Base-by-base conservation (phyloP, 1,284 basidiomycete species). In the Fomitopsis schrenkii region DNA sequence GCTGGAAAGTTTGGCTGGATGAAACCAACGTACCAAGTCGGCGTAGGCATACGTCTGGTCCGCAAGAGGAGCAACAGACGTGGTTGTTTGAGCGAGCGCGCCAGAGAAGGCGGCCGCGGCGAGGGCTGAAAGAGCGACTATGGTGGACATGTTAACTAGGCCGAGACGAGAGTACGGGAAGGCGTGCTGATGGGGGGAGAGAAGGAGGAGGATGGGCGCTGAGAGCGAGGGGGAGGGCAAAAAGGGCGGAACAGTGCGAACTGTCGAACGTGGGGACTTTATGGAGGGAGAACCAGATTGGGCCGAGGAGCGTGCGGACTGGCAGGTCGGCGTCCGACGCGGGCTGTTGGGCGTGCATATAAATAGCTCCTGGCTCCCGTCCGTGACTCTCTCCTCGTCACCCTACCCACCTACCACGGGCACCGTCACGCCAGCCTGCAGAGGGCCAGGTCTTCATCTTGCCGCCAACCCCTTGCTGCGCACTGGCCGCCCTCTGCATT, bases 11-110 rank as follows among this genome's bases (percentile, higher is more conserved):
- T 6, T 33, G 28, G 5, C 5, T 40, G 45, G 26, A 33, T 1
- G 28, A 33, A 50, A 2, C 9, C 35, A 52, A 74, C 80, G 64
- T 48, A 85, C 86, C 22, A 87, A 76, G 46, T 74, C 76, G 40
- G 66, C 66, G 64, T 84, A 85, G 0, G 77, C 60, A 67, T 80
- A 87, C 48, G 74, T 74, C 66, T 86, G 83, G 59, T 71, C 73
- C 10, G 80, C 82, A 28, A 88, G 78, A 1, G 87, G 84, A 0
- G 76, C 78, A 42, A 65, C 66, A 66, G 56, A 56, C 8, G 52
- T 54, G 57, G 63, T 59, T 69, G 66, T 70, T 67, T 80, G 79
- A 45, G 75, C 78, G 58, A 75, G 68, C 26, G 70, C 75, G 59
- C 68, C 55, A 3, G 67, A 68, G 41, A 74, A 64, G 59, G 73